Evolutionary conservation across 345 rosid genomes (phyloP).

Genomic region (Euphorbia peplus): DNA sequence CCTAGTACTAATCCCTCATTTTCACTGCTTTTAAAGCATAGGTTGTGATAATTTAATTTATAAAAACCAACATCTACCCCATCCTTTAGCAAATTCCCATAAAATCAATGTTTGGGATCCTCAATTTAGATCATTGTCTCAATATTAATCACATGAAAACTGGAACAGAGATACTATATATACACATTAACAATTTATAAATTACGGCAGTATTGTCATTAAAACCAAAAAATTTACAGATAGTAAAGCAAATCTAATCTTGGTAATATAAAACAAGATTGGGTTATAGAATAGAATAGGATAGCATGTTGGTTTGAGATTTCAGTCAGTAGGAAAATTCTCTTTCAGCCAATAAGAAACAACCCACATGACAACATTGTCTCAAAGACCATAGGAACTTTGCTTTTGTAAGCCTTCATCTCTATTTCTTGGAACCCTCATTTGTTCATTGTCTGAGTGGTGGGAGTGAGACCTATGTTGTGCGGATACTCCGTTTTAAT

Average conservation of each 20-base stretch:
- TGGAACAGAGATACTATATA: background rate
- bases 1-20: too few relatives aligned
- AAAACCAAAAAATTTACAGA: constrained; percentile 17
- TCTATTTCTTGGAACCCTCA: constrained; percentile 34
- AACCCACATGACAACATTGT: constrained; percentile 45
- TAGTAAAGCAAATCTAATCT: constrained; percentile 31
- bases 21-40: constrained; percentile 10
- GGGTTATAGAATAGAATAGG: too few relatives aligned
- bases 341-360: constrained; percentile 34
- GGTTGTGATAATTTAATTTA: background rate
- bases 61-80: background rate
- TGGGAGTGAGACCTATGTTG: too few relatives aligned
- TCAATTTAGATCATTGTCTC: constrained; percentile 26
- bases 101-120: constrained; percentile 24
- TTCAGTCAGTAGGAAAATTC: constrained; percentile 35
- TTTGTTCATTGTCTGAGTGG: background rate
- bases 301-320: constrained; percentile 5
- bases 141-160: constrained; percentile 18
- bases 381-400: constrained; percentile 35
- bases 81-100: constrained; percentile 6
- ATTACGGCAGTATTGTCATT: background rate
- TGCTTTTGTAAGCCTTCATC: constrained; percentile 38
- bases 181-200: background rate
- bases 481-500: too few relatives aligned
- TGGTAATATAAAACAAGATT: constrained; percentile 24